Conservation (phyloP, 345 rosid species). For the Abelmoschus esculentus region DNA sequence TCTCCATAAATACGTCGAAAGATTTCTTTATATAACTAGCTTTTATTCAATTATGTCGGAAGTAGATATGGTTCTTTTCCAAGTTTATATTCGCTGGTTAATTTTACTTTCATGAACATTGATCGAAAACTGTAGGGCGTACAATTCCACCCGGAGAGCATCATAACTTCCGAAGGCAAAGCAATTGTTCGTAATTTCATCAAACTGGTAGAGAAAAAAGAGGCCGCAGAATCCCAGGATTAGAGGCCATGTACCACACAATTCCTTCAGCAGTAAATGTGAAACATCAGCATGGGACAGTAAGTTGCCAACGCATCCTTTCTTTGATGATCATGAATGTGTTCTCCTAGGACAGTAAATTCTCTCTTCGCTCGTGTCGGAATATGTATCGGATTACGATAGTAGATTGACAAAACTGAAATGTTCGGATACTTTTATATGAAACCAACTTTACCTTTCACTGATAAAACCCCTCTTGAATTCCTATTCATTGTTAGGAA, state of each 20-base stretch:
- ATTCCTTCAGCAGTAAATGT: background rate
- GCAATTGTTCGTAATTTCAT: conserved; percentile 65
- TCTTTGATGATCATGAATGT: background rate
- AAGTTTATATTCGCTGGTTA: background rate
- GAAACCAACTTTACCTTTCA: background rate
- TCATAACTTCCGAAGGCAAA: conserved; percentile 76
- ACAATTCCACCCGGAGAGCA: conserved; percentile 97
- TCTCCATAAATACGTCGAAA: background rate
- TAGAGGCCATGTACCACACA: background rate
- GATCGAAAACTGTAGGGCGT: conserved; percentile 59
- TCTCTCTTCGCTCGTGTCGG: background rate
- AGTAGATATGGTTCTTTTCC: background rate
- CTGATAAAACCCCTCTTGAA: background rate
- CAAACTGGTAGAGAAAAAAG: conserved; percentile 46
- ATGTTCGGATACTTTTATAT: background rate
- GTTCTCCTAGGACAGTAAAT: background rate
- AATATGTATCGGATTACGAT: no score
- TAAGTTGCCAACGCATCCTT: no score
- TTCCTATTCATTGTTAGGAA: background rate
- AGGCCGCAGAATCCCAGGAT: conserved; percentile 40
- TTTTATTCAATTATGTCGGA: background rate
- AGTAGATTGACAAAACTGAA: background rate
- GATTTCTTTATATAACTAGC: background rate
- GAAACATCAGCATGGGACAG: background rate
- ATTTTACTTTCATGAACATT: background rate